Base-by-base conservation (phyloP, 352 stramenopile species). In the Phytophthora hibernalis region DNA sequence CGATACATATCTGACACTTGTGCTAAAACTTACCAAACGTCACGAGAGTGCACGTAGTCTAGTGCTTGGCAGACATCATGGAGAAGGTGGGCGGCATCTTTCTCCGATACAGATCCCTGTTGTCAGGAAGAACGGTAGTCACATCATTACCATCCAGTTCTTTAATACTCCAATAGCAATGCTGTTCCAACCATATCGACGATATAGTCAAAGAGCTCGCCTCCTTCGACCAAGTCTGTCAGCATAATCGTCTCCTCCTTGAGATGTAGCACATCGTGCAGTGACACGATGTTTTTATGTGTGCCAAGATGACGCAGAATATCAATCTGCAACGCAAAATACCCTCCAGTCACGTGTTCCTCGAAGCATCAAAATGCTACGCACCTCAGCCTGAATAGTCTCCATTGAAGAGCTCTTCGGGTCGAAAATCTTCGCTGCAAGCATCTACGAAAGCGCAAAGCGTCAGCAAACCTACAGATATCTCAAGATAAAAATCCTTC, bases 201-300 rank as follows among this genome's bases (percentile, higher is more conserved):
- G 28, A 94, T 94, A 56, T 89, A 94, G 70, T 92, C 79, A 51
- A 94, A 92, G 6, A 94, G 72, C 60, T 94, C 83, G 26, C 85
- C 83, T 44, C 85, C 85, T 70, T 88, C 68, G 18, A 91, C 82
- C 11, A 94, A 73, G 48, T 94, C 85, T 53, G 73, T 91, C 58
- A 94, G 73, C 83, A 94, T 91, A 53, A 92, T 92, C 9, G 82
- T 92, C 63, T 91, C 77, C 24, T 87, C 65, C 37, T 85, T 68
- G 4, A 80, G 59, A 50, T 80, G 82, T 8, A 92, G 54, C 18
- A 92, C 80, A 53, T 92, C 83, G 18, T 89, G 80, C 9, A 94
- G 72, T 10, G 78, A 89, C 40, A 94, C 79, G 30, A 92, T 91
- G 61, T 92, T 85, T 33, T 59, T 64, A 45, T 94, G 83, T 43